Conservation (phyloP, 345 rosid species). For the Lagerstroemia speciosa region DNA sequence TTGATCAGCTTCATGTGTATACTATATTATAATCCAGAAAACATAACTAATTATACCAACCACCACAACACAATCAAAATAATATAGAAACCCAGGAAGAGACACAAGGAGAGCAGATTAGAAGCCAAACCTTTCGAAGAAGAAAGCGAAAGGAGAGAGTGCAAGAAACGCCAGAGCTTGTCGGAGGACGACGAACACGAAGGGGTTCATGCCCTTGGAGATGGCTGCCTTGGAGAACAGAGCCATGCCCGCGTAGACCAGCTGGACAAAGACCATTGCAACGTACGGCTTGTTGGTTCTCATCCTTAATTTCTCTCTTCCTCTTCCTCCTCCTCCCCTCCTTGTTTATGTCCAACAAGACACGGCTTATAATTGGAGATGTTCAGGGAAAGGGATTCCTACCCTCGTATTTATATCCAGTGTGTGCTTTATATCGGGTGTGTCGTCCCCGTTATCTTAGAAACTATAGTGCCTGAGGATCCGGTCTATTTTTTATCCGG, state of each 20-base stretch:
- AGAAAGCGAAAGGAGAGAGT: conserved; percentile 61
- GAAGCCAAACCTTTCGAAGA: conserved; percentile 54
- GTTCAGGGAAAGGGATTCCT: not conserved
- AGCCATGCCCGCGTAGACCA: conserved; percentile 71
- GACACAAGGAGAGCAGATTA: not conserved
- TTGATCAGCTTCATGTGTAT: too few relatives aligned
- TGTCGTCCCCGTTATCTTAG: not conserved
- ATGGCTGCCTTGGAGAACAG: conserved; percentile 70
- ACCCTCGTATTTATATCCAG: not conserved
- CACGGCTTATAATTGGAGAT: too few relatives aligned
- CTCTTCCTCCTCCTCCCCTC: not conserved
- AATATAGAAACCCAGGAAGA: not conserved
- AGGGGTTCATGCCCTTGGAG: conserved; percentile 67
- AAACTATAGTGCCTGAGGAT: not conserved
- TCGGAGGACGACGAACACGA: conserved; percentile 64
- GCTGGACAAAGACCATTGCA: conserved; percentile 56
- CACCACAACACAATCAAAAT: not conserved
- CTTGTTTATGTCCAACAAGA: too few relatives aligned
- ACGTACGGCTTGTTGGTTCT: conserved; percentile 39
- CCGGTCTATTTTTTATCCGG: not conserved
- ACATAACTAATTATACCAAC: not conserved
- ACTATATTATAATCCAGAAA: not conserved
- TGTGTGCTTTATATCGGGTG: not conserved
- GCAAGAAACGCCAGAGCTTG: conserved; percentile 66
- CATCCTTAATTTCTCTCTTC: not conserved